Conservation (phyloP, 75 land plant species). For the Cryptomeria japonica region DNA sequence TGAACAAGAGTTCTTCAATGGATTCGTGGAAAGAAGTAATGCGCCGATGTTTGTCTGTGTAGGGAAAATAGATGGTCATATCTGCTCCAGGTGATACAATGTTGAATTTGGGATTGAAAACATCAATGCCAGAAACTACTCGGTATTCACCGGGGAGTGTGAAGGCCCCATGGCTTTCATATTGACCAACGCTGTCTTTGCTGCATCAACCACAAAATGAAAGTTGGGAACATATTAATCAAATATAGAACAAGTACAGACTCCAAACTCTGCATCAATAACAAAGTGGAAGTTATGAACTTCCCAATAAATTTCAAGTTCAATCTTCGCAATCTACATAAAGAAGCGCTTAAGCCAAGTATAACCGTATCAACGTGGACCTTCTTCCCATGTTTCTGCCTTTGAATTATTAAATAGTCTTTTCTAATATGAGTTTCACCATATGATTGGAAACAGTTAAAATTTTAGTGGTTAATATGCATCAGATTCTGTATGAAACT, state of each 20-base stretch:
- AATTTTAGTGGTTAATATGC: neutral
- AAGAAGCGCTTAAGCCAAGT: neutral
- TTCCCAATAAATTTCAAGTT: neutral
- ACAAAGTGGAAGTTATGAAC: neutral
- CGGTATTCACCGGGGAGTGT: constrained; percentile 88
- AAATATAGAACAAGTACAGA: neutral
- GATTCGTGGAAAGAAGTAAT: constrained; percentile 60
- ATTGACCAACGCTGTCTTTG: constrained; percentile 81
- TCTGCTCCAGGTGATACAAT: constrained; percentile 98
- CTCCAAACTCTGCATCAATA: constrained; percentile 41
- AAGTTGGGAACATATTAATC: neutral
- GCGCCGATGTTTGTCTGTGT: constrained; percentile 61
- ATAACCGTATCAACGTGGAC: neutral
- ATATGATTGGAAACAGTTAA: neutral
- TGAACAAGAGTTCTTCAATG: constrained; percentile 79
- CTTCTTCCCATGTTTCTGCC: neutral
- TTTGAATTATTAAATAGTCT: neutral
- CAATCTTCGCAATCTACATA: neutral
- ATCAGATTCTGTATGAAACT: neutral
- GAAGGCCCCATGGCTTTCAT: constrained; percentile 89
- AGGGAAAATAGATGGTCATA: constrained; percentile 86
- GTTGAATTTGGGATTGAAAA: constrained; percentile 97
- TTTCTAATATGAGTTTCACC: neutral
- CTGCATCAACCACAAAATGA: constrained; percentile 35
- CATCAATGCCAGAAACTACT: constrained; percentile 86